Base-by-base conservation (phyloP, 2,329 filamentous ascomycete genomes). In the Curvularia spicifera region DNA sequence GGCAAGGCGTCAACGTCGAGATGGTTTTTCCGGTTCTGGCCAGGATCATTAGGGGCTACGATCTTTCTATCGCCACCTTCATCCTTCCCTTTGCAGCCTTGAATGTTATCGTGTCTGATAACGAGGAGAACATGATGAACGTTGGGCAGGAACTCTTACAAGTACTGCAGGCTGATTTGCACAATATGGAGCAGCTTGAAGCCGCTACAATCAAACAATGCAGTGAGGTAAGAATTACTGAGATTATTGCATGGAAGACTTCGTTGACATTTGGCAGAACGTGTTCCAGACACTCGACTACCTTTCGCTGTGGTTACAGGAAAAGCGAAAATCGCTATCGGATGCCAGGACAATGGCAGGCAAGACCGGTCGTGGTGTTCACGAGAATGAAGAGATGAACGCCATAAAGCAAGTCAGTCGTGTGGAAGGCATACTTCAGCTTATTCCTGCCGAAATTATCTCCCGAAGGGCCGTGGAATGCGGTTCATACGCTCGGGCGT, bases 281-380 rank as follows among this genome's bases (percentile, higher is more conserved):
- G 89, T 97, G 1, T 99, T 99, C 74, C 87, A 89, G 46, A 86
- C 96, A 4, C 83, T 99, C 0, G 96, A 99, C 75, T 98, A 99
- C 74, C 85, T 94, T 60, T 93, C 92, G 71, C 85, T 89, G 63
- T 99, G 94, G 93, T 80, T 96, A 24, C 92, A 97, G 68, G 86
- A 89, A 53, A 96, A 91, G 86, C 86, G 75, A 82, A 84, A 75
- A 60, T 72, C 56, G 5, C 66, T 82, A 1, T 68, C 73, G 5
- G 78, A 80, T 15, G 75, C 72, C 13, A 72, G 78, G 35, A 64
- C 70, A 12, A 75, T 77, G 57, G 79, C 79, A n/a, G 74, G 77
- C 18, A 77, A 80, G 56, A 79, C 78, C 15, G 79, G 80, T 4
- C 69, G 74, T 22, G 77, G 79, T 4, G 75, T 78, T 3, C 72